These are phyloP conservation scores for Fusarium sp. DNA, from an alignment of 2,329 filamentous ascomycete genomes.

Conservation along the genomic window DNA sequence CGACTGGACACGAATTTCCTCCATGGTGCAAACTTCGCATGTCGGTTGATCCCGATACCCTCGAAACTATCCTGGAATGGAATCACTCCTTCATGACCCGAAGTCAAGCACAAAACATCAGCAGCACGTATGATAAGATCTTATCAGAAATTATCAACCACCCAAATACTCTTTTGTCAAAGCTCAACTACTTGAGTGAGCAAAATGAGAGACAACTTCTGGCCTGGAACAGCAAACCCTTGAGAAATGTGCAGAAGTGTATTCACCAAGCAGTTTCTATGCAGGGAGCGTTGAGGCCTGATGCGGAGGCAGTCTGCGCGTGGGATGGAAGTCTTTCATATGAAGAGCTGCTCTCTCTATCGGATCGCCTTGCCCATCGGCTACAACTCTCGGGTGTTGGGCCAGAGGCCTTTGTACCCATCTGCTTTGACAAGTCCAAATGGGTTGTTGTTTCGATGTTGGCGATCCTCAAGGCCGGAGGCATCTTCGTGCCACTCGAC, in stretches of 20 bases:
- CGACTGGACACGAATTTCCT: background rate
- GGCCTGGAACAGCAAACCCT: slow-evolving; percentile 30
- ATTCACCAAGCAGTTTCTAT: slow-evolving; percentile 59
- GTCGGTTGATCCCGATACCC: slow-evolving; percentile 32
- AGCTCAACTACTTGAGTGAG: slow-evolving; percentile 63
- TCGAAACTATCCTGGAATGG: slow-evolving; percentile 49
- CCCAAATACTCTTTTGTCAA: slow-evolving; percentile 56
- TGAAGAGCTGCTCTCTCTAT: slow-evolving; percentile 55
- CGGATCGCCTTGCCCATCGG: slow-evolving; percentile 53
- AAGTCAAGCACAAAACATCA: slow-evolving; percentile 60
- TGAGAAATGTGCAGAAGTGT: slow-evolving; percentile 52
- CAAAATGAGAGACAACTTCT: slow-evolving; percentile 65
- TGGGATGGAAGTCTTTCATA: slow-evolving; percentile 62
- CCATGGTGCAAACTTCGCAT: slow-evolving; percentile 40
- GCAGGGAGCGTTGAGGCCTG: slow-evolving; percentile 52
- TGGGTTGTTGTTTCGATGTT: slow-evolving; percentile 49
- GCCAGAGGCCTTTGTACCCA: slow-evolving; percentile 46
- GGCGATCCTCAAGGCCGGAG: slow-evolving; percentile 47
- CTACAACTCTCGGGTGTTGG: slow-evolving; percentile 41
- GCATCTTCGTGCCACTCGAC: slow-evolving; percentile 44
- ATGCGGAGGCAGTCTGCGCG: slow-evolving; percentile 56
- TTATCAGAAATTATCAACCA: slow-evolving; percentile 58
- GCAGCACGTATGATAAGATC: slow-evolving; percentile 63
- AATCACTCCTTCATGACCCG: slow-evolving; percentile 57
- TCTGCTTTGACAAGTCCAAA: slow-evolving; percentile 51